A percentile compares a stretch with the other conserved stretches of the same genome.
These are phyloP conservation scores for Cenococcum geophilum DNA, from an alignment of 495 filamentous ascomycete species.

Conservation along the genomic window DNA sequence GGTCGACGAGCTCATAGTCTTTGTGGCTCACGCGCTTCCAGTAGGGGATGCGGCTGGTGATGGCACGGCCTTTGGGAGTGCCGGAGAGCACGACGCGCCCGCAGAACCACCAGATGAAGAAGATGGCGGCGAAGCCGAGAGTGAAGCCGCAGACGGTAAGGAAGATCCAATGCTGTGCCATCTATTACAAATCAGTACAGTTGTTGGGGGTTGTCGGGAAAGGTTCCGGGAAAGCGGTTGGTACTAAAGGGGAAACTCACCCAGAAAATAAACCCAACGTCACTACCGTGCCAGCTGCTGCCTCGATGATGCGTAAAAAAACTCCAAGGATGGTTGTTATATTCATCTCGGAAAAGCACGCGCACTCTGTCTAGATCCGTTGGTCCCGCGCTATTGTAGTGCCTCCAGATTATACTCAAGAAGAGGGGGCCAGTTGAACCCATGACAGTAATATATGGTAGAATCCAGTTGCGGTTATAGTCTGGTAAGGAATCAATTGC, in stretches of 20 bases:
- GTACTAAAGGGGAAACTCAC: constrained; percentile 34
- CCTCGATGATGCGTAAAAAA: constrained; percentile 73
- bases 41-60: constrained; percentile 29
- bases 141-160: constrained; percentile 60
- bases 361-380: constrained; percentile 36
- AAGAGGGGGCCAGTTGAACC: constrained; percentile 81
- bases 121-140: constrained; percentile 52
- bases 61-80: constrained; percentile 17
- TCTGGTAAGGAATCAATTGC: constrained; percentile 62
- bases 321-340: constrained; percentile 63
- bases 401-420: constrained; percentile 69
- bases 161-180: constrained; percentile 69
- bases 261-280: constrained; percentile 75
- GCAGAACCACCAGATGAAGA: constrained; percentile 49
- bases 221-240: too few relatives aligned
- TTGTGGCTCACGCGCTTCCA: constrained; percentile 33
- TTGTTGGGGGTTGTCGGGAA: background rate
- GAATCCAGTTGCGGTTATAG: constrained; percentile 69
- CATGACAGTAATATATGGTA: constrained; percentile 88
- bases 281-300: constrained; percentile 70
- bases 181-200: constrained; percentile 36
- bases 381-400: constrained; percentile 29
- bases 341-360: constrained; percentile 60
- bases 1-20: constrained; percentile 32
- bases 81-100: constrained; percentile 7